Evolutionary conservation across 108 stramenopile genomes (phyloP).

Genomic region (Nitzschia sp.): DNA sequence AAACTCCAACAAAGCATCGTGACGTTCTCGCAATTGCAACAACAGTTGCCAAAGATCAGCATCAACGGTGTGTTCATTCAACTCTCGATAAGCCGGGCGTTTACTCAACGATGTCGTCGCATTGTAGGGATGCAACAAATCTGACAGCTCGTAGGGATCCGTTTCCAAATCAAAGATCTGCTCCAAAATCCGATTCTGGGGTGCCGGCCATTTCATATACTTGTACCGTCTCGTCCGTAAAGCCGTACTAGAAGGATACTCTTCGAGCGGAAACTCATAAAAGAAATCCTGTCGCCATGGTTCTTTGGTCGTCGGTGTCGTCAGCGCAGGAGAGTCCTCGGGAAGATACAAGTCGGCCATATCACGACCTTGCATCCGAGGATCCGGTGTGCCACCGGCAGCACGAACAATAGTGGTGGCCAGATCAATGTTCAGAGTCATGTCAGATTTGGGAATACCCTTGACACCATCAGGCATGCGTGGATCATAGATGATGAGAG

Average conservation of each 20-base stretch:
- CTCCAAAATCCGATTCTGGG: slow-evolving; percentile 36
- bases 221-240: slow-evolving; percentile 60
- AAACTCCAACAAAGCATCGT: not conserved
- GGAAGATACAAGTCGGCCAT: slow-evolving; percentile 58
- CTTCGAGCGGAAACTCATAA: slow-evolving; percentile 58
- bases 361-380: slow-evolving; percentile 64
- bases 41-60: not conserved
- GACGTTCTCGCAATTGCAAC: not conserved
- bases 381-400: slow-evolving; percentile 46
- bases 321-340: slow-evolving; percentile 16
- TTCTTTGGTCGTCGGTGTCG: not conserved
- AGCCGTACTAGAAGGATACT: slow-evolving; percentile 48
- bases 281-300: slow-evolving; percentile 64
- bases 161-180: slow-evolving; percentile 54
- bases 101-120: no score
- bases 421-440: slow-evolving; percentile 69
- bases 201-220: slow-evolving; percentile 57
- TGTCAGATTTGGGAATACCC: slow-evolving; percentile 48
- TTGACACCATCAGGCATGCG: slow-evolving; percentile 53
- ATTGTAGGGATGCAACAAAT: slow-evolving; percentile 24
- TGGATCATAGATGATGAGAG: slow-evolving; percentile 68
- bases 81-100: no score
- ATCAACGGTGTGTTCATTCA: not conserved
- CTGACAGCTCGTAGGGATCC: slow-evolving; percentile 55
- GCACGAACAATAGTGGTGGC: slow-evolving; percentile 63